Base-by-base conservation (phyloP, 306 rosid genomes). In the Carpinus viminea region DNA sequence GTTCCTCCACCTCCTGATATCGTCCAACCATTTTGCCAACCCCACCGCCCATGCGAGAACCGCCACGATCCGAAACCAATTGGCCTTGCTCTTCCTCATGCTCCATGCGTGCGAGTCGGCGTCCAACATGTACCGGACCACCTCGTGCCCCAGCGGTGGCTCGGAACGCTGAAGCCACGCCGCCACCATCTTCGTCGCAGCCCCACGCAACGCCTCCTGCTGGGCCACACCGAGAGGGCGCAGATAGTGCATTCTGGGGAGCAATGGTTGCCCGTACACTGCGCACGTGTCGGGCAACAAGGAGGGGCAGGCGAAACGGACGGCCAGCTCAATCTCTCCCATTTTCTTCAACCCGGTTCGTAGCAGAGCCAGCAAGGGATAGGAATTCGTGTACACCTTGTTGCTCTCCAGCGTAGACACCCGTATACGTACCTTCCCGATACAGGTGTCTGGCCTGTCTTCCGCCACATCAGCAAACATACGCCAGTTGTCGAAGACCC, bases 51-150 rank as follows among this genome's bases (percentile, higher is more conserved):
- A 95, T 1, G 95, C 93, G 11, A 95, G 78, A 51, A 95, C 97
- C 12, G 90, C 93, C n/a, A 91, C 97, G 6, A 95, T 95, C 64
- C 98, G 78, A 79, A 87, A 92, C 98, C 98, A 95, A 82, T 95
- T 95, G 0, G 97, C 95, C 75, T 90, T 92, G 74, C 97, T 92
- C 83, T 86, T 91, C 72, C 98, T 85, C 97, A 95, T 91, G 87
- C 98, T 95, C 98, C 98, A 95, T 0, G 89, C 53, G 68, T 95
- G 98, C 1, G 98, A 95, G 51, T 95, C 98, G 0, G 98, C 96
- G 38, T 95, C 98, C 83, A 95, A 68, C 98, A 95, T 91, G 88
- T 86, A 95, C 12, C 91, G 81, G 31, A 95, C 98, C 52, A 95
- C 98, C 81, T 95, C 98, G 1, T 89, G 80, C 15, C 97, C 97